These are phyloP conservation scores for Starmerella powellii DNA, from an alignment of 805 yeast species.

Conservation along the genomic window DNA sequence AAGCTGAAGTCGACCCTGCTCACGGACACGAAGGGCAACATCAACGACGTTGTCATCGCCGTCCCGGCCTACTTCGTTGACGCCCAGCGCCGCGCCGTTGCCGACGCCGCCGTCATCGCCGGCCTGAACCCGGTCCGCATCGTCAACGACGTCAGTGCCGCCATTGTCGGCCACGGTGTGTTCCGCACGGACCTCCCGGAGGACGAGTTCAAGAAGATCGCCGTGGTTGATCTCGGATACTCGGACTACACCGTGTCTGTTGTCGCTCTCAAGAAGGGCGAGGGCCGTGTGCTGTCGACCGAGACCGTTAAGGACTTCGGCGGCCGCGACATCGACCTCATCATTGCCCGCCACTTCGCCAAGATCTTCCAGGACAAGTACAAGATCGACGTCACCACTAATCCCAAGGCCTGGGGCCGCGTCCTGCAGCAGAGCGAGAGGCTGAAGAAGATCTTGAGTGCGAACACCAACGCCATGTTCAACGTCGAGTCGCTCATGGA, in stretches of 20 bases:
- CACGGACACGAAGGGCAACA: constrained; percentile 69
- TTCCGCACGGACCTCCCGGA: constrained; percentile 92
- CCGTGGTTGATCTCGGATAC: constrained; percentile 94
- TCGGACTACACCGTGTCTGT: constrained; percentile 84
- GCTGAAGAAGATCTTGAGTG: constrained; percentile 91
- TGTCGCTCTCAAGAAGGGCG: constrained; percentile 90
- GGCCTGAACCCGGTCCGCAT: constrained; percentile 97
- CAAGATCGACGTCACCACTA: constrained; percentile 81
- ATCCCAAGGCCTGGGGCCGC: constrained; percentile 92
- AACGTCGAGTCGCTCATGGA: constrained; percentile 93
- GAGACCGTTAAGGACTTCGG: constrained; percentile 95
- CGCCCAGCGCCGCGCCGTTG: constrained; percentile 88
- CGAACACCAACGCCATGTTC: constrained; percentile 89
- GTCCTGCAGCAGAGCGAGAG: constrained; percentile 83
- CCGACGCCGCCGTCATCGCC: constrained; percentile 91
- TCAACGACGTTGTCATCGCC: constrained; percentile 81
- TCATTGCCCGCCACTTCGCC: constrained; percentile 90
- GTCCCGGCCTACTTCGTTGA: constrained; percentile 98
- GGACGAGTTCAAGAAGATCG: constrained; percentile 79
- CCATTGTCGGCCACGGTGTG: constrained; percentile 98
- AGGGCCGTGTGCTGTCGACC: constrained; percentile 81
- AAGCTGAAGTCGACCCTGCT: constrained; percentile 72
- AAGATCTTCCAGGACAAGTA: constrained; percentile 81
- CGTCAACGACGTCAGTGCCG: constrained; percentile 95
- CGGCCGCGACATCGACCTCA: constrained; percentile 92